Evolutionary conservation across 441 rosid species (phyloP).

Genomic region (Isatis lusitanica): DNA sequence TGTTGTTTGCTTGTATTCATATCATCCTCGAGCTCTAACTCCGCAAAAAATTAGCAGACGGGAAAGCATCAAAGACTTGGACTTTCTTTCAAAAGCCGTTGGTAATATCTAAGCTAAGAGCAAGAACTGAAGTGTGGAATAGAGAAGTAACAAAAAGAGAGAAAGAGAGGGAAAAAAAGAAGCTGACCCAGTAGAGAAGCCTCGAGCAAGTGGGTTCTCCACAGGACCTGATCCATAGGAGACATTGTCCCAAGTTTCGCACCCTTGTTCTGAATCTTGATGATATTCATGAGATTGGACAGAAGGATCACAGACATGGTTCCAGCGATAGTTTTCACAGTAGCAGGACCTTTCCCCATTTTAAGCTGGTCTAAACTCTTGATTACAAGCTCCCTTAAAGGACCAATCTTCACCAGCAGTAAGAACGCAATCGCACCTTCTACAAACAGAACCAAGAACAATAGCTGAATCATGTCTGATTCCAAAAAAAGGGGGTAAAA

Average conservation of each 20-base stretch:
- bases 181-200: slow-evolving; percentile 86
- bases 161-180: background rate
- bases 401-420: slow-evolving; percentile 79
- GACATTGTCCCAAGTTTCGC: slow-evolving; percentile 97
- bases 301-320: slow-evolving; percentile 86
- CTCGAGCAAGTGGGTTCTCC: slow-evolving; percentile 99
- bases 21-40: background rate
- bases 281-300: slow-evolving; percentile 76
- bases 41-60: background rate
- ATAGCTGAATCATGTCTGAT: slow-evolving; percentile 73
- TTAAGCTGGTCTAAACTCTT: slow-evolving; percentile 87
- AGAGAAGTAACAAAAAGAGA: background rate
- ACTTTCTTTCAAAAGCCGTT: slow-evolving; percentile 2
- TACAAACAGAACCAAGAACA: slow-evolving; percentile 73
- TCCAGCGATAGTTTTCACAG: slow-evolving; percentile 83
- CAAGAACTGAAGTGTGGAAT: too few relatives aligned
- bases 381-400: slow-evolving; percentile 82
- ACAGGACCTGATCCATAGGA: slow-evolving; percentile 97
- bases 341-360: slow-evolving; percentile 84
- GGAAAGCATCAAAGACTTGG: background rate
- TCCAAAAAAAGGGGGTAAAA: background rate
- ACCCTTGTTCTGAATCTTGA: slow-evolving; percentile 96
- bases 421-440: slow-evolving; percentile 73
- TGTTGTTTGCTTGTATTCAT: background rate
- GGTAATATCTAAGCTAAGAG: background rate